These are phyloP conservation scores for Dorcoceras hygrometricum DNA, from an alignment of 257 asterid species.

Conservation along the genomic window DNA sequence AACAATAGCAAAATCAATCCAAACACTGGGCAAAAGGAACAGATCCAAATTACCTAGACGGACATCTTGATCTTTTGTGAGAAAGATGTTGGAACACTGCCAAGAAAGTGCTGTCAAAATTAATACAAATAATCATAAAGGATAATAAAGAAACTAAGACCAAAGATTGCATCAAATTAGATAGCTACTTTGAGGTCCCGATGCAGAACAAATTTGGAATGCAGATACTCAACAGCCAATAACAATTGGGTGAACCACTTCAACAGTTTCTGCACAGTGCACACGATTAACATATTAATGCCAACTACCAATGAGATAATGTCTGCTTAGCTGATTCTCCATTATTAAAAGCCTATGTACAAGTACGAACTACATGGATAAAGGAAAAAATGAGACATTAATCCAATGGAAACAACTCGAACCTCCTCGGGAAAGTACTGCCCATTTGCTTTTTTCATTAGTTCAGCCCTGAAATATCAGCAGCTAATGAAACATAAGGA, in stretches of 20 bases:
- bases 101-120: constrained; percentile 27
- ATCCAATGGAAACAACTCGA: constrained; percentile 24
- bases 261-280: constrained; percentile 63
- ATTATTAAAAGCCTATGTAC: too few species aligned
- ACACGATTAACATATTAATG: constrained; percentile 22
- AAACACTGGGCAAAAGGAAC: not conserved
- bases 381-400: constrained; percentile 6
- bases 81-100: constrained; percentile 98
- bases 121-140: constrained; percentile 23
- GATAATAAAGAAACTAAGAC: constrained; percentile 15
- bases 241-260: constrained; percentile 93
- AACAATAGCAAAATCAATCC: not conserved
- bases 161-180: constrained; percentile 14
- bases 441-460: constrained; percentile 88
- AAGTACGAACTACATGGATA: not conserved
- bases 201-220: constrained; percentile 88
- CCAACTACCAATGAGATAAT: not conserved
- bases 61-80: constrained; percentile 86
- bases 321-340: not conserved
- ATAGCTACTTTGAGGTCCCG: constrained; percentile 84
- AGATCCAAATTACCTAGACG: constrained; percentile 69
- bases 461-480: constrained; percentile 70
- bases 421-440: constrained; percentile 97
- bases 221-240: constrained; percentile 94
- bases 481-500: constrained; percentile 8